Percentiles rank a stretch among this genome's conserved stretches.
Evolutionary conservation across 495 filamentous ascomycete species (phyloP).

Genomic region (Podospora pseudopauciseta): DNA sequence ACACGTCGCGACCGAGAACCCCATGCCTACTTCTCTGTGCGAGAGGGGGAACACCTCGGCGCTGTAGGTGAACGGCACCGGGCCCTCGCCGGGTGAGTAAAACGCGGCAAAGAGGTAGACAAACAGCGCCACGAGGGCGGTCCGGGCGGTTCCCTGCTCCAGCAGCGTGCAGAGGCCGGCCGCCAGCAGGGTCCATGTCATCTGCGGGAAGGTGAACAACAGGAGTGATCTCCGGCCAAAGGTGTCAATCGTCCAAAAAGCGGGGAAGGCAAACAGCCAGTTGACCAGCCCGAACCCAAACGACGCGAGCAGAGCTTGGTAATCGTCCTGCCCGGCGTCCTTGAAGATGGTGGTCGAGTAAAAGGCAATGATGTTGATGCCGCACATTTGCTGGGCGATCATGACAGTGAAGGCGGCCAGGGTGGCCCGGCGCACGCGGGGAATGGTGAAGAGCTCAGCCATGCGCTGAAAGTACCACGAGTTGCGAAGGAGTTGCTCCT

Average conservation of each 20-base stretch:
- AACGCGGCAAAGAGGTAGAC: conserved; percentile 69
- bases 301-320: conserved; percentile 63
- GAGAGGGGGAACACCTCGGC: conserved; percentile 75
- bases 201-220: conserved; percentile 81
- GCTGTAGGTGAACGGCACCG: conserved; percentile 77
- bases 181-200: conserved; percentile 74
- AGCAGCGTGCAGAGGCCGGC: conserved; percentile 71
- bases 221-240: conserved; percentile 73
- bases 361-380: conserved; percentile 83
- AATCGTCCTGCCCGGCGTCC: conserved; percentile 55
- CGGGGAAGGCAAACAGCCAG: conserved; percentile 79
- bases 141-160: conserved; percentile 44
- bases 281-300: conserved; percentile 80
- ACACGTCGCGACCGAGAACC: conserved; percentile 65
- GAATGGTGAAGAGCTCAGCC: conserved; percentile 55
- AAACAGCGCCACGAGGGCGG: conserved; percentile 64
- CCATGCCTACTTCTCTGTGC: conserved; percentile 73
- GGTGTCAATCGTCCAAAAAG: conserved; percentile 81
- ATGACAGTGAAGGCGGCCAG: conserved; percentile 63
- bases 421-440: conserved; percentile 59
- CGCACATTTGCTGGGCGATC: conserved; percentile 84
- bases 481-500: conserved; percentile 33
- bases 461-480: conserved; percentile 52
- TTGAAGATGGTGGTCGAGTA: conserved; percentile 60
- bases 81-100: conserved; percentile 76